Percentiles rank a stretch among this genome's conserved stretches.
Evolutionary conservation across 2,329 filamentous ascomycete genomes (phyloP).

Genomic region (Xylaria sp.): DNA sequence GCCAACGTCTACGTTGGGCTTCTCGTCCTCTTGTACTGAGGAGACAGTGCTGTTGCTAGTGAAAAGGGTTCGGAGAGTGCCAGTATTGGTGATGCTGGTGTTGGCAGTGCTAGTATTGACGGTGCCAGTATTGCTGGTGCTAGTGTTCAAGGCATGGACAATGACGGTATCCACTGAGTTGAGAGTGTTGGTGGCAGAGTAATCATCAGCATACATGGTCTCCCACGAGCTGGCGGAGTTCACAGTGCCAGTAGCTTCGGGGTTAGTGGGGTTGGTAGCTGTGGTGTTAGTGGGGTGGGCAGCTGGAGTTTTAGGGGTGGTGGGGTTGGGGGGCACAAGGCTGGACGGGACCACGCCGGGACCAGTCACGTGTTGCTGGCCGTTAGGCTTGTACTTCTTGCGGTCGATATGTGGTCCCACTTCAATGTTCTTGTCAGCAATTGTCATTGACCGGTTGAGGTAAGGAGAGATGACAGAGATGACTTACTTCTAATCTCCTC

Average conservation of each 20-base stretch:
- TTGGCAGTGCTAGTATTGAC: neutral
- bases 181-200: neutral
- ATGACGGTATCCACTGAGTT: neutral
- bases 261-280: neutral
- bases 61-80: neutral
- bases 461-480: neutral
- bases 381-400: constrained; percentile 69
- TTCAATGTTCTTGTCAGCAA: constrained; percentile 17
- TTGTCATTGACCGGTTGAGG: neutral
- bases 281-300: constrained; percentile 39
- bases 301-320: neutral
- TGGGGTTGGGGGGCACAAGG: neutral
- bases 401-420: constrained; percentile 72
- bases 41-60: neutral
- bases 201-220: neutral
- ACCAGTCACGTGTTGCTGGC: constrained; percentile 69
- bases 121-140: constrained; percentile 32
- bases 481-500: constrained; percentile 75
- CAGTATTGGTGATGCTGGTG: constrained; percentile 42
- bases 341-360: constrained; percentile 55
- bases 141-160: constrained; percentile 37
- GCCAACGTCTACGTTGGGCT: constrained; percentile 32
- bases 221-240: neutral
- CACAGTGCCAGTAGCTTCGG: neutral
- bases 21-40: constrained; percentile 5